Evolutionary conservation across 768 basidiomycete genomes (phyloP).

Genomic region (Sporobolomyces pararoseus): DNA sequence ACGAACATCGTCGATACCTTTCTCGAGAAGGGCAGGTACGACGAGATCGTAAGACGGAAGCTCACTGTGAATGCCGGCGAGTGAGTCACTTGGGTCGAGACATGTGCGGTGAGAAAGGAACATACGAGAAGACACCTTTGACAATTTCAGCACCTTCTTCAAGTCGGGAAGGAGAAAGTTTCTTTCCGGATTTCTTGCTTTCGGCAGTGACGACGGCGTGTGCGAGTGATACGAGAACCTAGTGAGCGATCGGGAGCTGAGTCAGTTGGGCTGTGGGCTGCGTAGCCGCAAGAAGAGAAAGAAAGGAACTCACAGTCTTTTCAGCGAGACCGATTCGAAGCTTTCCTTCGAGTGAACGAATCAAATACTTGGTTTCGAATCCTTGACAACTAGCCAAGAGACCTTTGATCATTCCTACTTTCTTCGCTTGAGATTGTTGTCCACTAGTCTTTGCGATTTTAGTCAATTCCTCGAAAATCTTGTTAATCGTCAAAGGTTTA

Average conservation of each 20-base stretch:
- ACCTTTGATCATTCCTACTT: slow-evolving; percentile 90
- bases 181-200: slow-evolving; percentile 48
- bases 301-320: slow-evolving; percentile 58
- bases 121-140: slow-evolving; percentile 88
- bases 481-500: slow-evolving; percentile 79
- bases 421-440: slow-evolving; percentile 81
- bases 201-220: slow-evolving; percentile 76
- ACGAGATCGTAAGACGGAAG: slow-evolving; percentile 88
- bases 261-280: not conserved
- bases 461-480: slow-evolving; percentile 80
- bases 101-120: not conserved
- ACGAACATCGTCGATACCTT: slow-evolving; percentile 66
- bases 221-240: slow-evolving; percentile 72
- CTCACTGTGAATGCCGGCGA: slow-evolving; percentile 59
- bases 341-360: slow-evolving; percentile 92
- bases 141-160: slow-evolving; percentile 73
- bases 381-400: slow-evolving; percentile 87
- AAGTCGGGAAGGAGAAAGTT: slow-evolving; percentile 74
- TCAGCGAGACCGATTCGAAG: slow-evolving; percentile 95
- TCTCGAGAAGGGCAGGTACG: slow-evolving; percentile 78
- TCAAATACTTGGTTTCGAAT: slow-evolving; percentile 88
- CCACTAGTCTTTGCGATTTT: slow-evolving; percentile 74
- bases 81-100: too few species aligned
- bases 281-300: slow-evolving; percentile 29
- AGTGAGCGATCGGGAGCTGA: not conserved